Conservation (phyloP, 2,329 filamentous ascomycete genomes). For the Bipolaris victoriae region DNA sequence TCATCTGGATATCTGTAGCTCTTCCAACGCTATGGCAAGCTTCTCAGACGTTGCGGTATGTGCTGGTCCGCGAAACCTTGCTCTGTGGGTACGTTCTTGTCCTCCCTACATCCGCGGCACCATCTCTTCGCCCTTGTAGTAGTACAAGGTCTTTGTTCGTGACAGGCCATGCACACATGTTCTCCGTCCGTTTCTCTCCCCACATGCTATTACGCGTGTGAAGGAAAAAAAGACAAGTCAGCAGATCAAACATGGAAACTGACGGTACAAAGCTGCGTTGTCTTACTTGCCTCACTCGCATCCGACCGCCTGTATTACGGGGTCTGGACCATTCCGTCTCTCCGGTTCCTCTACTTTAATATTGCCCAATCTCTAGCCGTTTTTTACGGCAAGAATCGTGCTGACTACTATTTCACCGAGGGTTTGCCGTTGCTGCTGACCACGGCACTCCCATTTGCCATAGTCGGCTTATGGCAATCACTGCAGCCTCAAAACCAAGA, state of each 20-base stretch:
- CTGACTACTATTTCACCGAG: constrained; percentile 93
- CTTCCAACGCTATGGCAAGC: constrained; percentile 58
- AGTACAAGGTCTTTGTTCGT: constrained; percentile 5
- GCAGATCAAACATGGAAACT: constrained; percentile 26
- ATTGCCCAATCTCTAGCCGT: constrained; percentile 83
- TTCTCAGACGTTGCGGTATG: constrained; percentile 53
- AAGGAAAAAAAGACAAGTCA: constrained; percentile 6
- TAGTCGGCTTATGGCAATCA: constrained; percentile 65
- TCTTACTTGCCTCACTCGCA: constrained; percentile 68
- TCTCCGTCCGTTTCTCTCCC: neutral
- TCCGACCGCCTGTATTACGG: constrained; percentile 83
- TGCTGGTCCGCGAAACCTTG: constrained; percentile 67
- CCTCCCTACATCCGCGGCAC: constrained; percentile 22
- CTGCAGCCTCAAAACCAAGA: constrained; percentile 18
- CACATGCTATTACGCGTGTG: constrained; percentile 11
- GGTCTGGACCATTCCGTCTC: constrained; percentile 84
- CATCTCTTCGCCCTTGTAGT: constrained; percentile 9
- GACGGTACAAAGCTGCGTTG: constrained; percentile 56
- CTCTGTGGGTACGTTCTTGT: constrained; percentile 60
- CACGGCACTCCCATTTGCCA: constrained; percentile 78
- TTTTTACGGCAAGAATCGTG: constrained; percentile 89
- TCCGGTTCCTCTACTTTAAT: constrained; percentile 90
- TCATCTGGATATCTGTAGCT: constrained; percentile 79
- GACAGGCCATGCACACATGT: constrained; percentile 4
- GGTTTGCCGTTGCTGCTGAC: constrained; percentile 87